phyloP scores from a whole-genome alignment of 257 asterid species.

The Fraxinus anomala region DNA sequence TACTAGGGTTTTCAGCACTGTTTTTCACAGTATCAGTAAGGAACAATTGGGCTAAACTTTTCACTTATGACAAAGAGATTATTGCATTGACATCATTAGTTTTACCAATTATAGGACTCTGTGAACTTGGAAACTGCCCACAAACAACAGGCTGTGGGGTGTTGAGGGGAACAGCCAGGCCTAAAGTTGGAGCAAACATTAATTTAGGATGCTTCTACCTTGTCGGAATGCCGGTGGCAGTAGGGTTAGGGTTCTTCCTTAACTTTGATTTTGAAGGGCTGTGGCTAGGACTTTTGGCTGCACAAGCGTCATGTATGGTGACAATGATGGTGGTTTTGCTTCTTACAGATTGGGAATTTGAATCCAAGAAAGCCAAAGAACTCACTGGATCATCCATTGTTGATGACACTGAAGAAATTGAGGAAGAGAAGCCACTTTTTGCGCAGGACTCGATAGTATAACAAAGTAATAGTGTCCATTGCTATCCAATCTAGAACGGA shows the following conservation, averaged over 20 bases:
- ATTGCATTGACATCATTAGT: constrained; percentile 59
- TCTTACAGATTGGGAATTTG: constrained; percentile 72
- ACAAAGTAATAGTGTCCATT: no score
- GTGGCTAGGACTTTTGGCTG: constrained; percentile 82
- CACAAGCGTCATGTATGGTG: constrained; percentile 72
- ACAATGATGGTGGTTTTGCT: constrained; percentile 63
- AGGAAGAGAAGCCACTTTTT: neutral
- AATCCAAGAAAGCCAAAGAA: constrained; percentile 55
- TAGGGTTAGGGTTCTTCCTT: constrained; percentile 52
- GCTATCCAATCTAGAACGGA: neutral
- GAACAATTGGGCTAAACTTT: constrained; percentile 67
- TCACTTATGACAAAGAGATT: constrained; percentile 63
- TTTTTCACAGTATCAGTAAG: constrained; percentile 63
- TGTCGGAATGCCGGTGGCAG: constrained; percentile 81
- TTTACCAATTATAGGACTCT: constrained; percentile 73
- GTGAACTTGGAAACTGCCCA: constrained; percentile 91
- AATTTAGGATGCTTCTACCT: constrained; percentile 78
- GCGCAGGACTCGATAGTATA: neutral
- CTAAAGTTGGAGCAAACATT: constrained; percentile 79
- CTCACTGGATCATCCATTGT: constrained; percentile 39
- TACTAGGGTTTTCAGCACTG: constrained; percentile 56
- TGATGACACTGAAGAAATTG: constrained; percentile 24
- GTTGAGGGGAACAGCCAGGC: constrained; percentile 81
- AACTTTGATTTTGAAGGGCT: constrained; percentile 71
- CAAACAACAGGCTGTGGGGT: constrained; percentile 38